phyloP scores from a whole-genome alignment of 306 rosid genomes.

The Pyrus communis region DNA sequence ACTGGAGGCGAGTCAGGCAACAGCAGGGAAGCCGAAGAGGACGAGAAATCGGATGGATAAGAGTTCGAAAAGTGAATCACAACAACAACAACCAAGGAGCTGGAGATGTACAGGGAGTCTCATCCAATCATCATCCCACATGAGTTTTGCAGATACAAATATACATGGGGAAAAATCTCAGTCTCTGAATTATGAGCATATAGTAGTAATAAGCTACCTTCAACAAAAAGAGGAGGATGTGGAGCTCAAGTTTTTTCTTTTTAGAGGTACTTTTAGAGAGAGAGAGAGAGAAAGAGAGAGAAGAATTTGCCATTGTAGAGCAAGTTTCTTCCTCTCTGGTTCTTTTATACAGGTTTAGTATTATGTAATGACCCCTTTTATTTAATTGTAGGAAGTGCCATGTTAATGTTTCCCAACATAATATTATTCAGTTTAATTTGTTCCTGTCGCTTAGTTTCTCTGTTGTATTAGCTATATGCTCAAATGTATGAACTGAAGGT shows the following conservation, averaged over 20 bases:
- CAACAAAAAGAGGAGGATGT: slow-evolving; percentile 18
- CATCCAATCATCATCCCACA: slow-evolving; percentile 10
- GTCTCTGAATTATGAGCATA: slow-evolving; percentile 15
- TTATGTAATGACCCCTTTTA: slow-evolving; percentile 19
- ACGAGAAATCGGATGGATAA: slow-evolving; percentile 70
- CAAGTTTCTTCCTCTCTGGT: slow-evolving; percentile 4
- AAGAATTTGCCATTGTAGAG: slow-evolving; percentile 16
- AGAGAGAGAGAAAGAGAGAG: background rate
- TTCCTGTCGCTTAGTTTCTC: background rate
- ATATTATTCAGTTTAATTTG: slow-evolving; percentile 3
- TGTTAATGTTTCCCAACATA: slow-evolving; percentile 1
- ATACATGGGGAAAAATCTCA: slow-evolving; percentile 19
- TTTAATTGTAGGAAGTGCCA: slow-evolving; percentile 18
- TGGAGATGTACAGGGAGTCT: slow-evolving; percentile 22
- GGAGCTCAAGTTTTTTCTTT: background rate
- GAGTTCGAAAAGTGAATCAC: slow-evolving; percentile 52
- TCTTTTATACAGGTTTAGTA: slow-evolving; percentile 22
- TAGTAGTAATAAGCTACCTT: slow-evolving; percentile 13
- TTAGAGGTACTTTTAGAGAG: slow-evolving; percentile 20
- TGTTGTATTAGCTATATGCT: background rate
- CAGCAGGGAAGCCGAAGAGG: slow-evolving; percentile 61
- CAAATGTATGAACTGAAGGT: background rate
- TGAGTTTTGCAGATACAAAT: slow-evolving; percentile 38
- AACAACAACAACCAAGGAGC: slow-evolving; percentile 23
- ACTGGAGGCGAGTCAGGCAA: slow-evolving; percentile 24